Base-by-base conservation (phyloP, 2,329 filamentous ascomycete genomes). In the Alternaria conjuncta region DNA sequence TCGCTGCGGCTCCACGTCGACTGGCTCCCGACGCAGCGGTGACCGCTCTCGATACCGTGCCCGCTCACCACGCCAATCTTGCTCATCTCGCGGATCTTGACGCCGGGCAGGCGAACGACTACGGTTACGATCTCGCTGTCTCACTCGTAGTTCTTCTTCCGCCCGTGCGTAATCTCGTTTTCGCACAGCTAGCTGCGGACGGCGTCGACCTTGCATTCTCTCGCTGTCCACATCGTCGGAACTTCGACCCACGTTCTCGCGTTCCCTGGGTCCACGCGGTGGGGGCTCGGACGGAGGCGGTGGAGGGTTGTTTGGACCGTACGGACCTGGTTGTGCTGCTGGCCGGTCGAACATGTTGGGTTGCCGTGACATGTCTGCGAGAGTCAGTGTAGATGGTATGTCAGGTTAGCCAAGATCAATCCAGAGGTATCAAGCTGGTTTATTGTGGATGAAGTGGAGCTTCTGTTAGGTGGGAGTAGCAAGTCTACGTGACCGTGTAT, bases 261-360 rank as follows among this genome's bases (percentile, higher is more conserved):
- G 11, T 23, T 20, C 49, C 13, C 11, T 15, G 6, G 30, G 11
- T 23, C 18, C 49, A 1, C n/a, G 0, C 4, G 30, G 54, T 4
- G 64, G 58, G 15, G 50, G 43, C n/a, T 25, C 43, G 18, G 32
- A 13, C 36, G 64, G 56, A 23, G 64, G 62, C 15, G 61, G 64
- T 10, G 61, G 58, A 55, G 64, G 55, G 21, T 60, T 62, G 30
- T 47, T 13, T 25, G 49, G 54, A n/a, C 61, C 57, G 20, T 64
- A 66, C 1, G 55, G 54, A 26, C 57, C 57, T 44, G 47, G 25
- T 10, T 20, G 49, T 57, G 10, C 10, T 41, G 18, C 12, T 25
- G 12, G 20, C 21, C 18, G 18, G 15, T n/a, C 13, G 8, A 28
- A 15, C 28, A 25, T 30, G 23, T 44, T 47, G 47, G 18, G 13